A percentile compares a stretch with the other conserved stretches of the same genome.
phyloP scores from a whole-genome alignment of 495 filamentous ascomycete species.

The Lophiostoma macrostomum region DNA sequence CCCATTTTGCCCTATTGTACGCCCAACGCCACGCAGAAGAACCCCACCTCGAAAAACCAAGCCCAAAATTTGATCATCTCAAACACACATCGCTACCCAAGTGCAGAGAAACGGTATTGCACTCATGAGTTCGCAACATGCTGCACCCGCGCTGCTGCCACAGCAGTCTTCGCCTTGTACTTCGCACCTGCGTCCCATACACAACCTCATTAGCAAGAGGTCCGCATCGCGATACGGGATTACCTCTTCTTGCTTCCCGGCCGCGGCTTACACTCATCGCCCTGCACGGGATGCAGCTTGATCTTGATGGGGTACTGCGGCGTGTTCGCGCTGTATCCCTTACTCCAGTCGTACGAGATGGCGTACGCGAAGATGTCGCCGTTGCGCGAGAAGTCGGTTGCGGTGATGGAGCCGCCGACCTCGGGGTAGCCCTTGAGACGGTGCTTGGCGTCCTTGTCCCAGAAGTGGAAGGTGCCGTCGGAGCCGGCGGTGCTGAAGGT shows the following conservation, averaged over 20 bases:
- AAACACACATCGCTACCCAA: no score
- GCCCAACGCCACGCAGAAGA: no score
- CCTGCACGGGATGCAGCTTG: slow-evolving; percentile 74
- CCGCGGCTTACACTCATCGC: slow-evolving; percentile 79
- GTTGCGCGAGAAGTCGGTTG: slow-evolving; percentile 70
- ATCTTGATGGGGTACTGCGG: slow-evolving; percentile 72
- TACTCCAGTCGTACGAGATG: slow-evolving; percentile 92
- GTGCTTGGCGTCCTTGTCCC: slow-evolving; percentile 82
- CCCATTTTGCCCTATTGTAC: no score
- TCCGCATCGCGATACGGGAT: no score
- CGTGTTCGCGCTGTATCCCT: slow-evolving; percentile 73
- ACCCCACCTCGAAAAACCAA: no score
- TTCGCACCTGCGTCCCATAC: no score
- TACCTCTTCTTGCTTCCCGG: slow-evolving; percentile 70
- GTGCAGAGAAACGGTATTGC: no score
- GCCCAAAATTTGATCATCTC: no score
- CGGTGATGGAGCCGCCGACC: slow-evolving; percentile 75
- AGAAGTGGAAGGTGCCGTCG: slow-evolving; percentile 82
- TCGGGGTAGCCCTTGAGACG: slow-evolving; percentile 84
- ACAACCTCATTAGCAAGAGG: no score
- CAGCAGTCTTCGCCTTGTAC: no score
- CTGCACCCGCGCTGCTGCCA: no score
- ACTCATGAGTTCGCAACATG: no score
- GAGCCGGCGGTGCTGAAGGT: slow-evolving; percentile 88
- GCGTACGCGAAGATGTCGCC: slow-evolving; percentile 88